phyloP scores from a whole-genome alignment of 768 basidiomycete genomes.

The Crassisporium funariophilum region DNA sequence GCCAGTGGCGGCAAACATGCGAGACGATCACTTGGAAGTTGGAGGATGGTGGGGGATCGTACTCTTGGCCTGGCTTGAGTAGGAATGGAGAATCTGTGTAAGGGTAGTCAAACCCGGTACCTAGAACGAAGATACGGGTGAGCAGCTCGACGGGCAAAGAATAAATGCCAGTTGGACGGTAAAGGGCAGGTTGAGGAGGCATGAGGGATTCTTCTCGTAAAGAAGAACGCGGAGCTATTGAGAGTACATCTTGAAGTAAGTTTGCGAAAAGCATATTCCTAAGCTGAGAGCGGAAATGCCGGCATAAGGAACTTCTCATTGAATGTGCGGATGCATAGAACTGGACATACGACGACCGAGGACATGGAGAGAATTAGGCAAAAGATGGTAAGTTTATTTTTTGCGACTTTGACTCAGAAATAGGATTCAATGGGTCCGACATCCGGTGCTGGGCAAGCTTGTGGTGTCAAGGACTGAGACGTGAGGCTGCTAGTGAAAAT shows the following conservation, averaged over 20 bases:
- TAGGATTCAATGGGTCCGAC: too few relatives aligned
- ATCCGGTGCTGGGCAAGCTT: too few relatives aligned
- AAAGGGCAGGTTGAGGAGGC: constrained; percentile 8
- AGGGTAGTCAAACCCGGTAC: constrained; percentile 45
- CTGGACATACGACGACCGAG: constrained; percentile 21
- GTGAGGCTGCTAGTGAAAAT: constrained; percentile 10
- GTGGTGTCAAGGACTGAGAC: constrained; percentile 4
- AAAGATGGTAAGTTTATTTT: neutral
- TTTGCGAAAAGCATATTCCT: constrained; percentile 15
- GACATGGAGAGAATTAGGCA: constrained; percentile 12
- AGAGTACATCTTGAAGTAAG: constrained; percentile 14
- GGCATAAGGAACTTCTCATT: constrained; percentile 5
- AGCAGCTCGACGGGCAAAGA: constrained; percentile 62
- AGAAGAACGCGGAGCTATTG: constrained; percentile 16
- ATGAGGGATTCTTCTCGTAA: constrained; percentile 14
- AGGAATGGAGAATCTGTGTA: constrained; percentile 50
- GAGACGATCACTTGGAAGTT: constrained; percentile 58
- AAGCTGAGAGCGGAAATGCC: constrained; percentile 16
- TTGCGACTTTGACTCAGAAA: too few relatives aligned
- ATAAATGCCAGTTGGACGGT: constrained; percentile 36
- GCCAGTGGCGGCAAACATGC: constrained; percentile 61
- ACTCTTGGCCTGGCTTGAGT: constrained; percentile 48
- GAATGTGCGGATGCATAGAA: constrained; percentile 9
- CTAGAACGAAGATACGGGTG: constrained; percentile 57
- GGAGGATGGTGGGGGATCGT: constrained; percentile 40